These are phyloP conservation scores for Kwoniella sp. DNA, from an alignment of 768 basidiomycete species.

Conservation along the genomic window DNA sequence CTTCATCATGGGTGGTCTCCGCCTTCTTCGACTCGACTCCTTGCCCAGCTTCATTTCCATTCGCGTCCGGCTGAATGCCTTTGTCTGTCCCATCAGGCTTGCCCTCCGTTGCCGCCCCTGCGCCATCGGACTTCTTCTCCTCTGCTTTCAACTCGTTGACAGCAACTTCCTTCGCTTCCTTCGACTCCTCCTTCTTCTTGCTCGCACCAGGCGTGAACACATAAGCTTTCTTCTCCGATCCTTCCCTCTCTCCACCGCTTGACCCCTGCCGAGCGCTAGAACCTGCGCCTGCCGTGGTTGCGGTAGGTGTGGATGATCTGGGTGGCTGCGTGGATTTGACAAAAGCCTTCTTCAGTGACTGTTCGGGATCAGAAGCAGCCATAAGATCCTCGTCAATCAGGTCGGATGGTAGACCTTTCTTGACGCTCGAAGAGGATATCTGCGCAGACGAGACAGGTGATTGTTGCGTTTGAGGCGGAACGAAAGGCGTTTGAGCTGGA, in stretches of 20 bases:
- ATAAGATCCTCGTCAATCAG: constrained; percentile 47
- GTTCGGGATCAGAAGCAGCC: constrained; percentile 40
- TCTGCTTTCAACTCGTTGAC: constrained; percentile 11
- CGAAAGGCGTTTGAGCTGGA: constrained; percentile 16
- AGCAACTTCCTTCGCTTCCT: constrained; percentile 13
- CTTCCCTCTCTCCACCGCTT: not conserved
- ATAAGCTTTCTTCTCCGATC: constrained; percentile 36
- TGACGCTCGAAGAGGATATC: constrained; percentile 1
- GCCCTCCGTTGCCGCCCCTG: constrained; percentile 1
- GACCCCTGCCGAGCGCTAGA: too few relatives aligned
- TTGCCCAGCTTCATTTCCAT: not conserved
- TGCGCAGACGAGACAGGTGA: constrained; percentile 4
- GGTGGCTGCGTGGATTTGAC: constrained; percentile 40
- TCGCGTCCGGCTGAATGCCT: not conserved
- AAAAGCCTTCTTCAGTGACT: constrained; percentile 48
- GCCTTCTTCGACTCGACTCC: not conserved
- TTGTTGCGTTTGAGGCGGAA: constrained; percentile 7
- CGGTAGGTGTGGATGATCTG: not conserved
- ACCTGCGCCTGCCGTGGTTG: not conserved
- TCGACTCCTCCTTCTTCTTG: constrained; percentile 8
- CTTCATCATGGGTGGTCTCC: constrained; percentile 3
- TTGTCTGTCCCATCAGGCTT: not conserved
- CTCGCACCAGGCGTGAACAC: constrained; percentile 37
- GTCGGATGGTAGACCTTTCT: constrained; percentile 28
- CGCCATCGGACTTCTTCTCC: too few relatives aligned